These are phyloP conservation scores for Epichloe bromicola DNA, from an alignment of 2,329 filamentous ascomycete genomes.

Conservation along the genomic window DNA sequence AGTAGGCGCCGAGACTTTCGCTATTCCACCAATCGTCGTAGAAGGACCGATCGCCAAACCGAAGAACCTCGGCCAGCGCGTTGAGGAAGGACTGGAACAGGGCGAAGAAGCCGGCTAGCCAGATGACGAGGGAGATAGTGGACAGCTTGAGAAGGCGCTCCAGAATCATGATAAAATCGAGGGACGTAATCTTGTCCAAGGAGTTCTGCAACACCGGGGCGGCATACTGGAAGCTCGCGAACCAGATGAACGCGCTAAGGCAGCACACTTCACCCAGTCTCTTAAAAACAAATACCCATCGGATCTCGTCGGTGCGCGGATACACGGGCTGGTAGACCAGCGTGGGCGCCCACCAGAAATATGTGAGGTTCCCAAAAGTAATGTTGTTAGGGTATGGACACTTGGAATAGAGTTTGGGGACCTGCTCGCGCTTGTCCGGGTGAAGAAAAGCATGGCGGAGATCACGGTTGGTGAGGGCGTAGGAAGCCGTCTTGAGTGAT, in stretches of 20 bases:
- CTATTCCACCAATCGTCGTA: slow-evolving; percentile 99
- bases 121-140: slow-evolving; percentile 89
- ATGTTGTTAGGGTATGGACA: slow-evolving; percentile 90
- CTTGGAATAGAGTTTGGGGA: slow-evolving; percentile 69
- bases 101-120: slow-evolving; percentile 95
- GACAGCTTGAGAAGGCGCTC: slow-evolving; percentile 90
- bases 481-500: slow-evolving; percentile 91
- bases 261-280: slow-evolving; percentile 64
- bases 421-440: slow-evolving; percentile 50
- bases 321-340: slow-evolving; percentile 96
- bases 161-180: slow-evolving; percentile 69
- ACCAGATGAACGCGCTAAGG: slow-evolving; percentile 85
- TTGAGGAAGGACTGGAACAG: slow-evolving; percentile 90
- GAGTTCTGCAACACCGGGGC: slow-evolving; percentile 82
- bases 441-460: slow-evolving; percentile 83
- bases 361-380: slow-evolving; percentile 72
- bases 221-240: slow-evolving; percentile 87
- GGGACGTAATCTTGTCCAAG: slow-evolving; percentile 68
- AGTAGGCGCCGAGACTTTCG: slow-evolving; percentile 73
- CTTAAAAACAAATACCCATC: slow-evolving; percentile 82
- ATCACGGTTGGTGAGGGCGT: slow-evolving; percentile 93
- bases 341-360: slow-evolving; percentile 98
- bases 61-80: slow-evolving; percentile 76
- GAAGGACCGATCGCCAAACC: slow-evolving; percentile 86
- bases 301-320: slow-evolving; percentile 66